Base-by-base conservation (phyloP, 768 basidiomycete genomes). In the Lyophyllum semitale region DNA sequence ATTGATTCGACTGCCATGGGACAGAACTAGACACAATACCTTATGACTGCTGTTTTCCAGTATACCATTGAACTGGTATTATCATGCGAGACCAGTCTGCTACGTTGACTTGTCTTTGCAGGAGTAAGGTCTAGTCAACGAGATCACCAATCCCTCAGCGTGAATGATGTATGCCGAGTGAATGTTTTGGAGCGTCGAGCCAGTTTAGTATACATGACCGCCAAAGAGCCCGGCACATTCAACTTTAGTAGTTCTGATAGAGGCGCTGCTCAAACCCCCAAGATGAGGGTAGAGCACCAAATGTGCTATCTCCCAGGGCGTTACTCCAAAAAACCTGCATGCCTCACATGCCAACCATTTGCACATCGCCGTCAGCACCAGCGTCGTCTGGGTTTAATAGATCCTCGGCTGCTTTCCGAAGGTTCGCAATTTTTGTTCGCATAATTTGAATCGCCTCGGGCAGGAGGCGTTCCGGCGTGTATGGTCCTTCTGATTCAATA, bases 401-500 rank as follows among this genome's bases (percentile, higher is more conserved):
- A 7, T 75, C 78, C 66, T 85, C 79, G 1, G 84, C 86, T 0
- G 87, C 88, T 13, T 72, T 70, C 38, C 79, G 77, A 17, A 92
- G 76, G 4, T 71, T 73, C 9, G 72, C 71, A 17, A 97, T 82
- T 68, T 98, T 98, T 33, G 78, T 78, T 42, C 93, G 79, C 84
- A 98, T 87, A 42, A 97, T 87, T 25, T 79, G 75, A 59, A 95
- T 81, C 0, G 94, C 80, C 64, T 95, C 93, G 0, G 84, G 85
- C 13, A 96, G 73, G 11, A 98, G 76, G 29, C 90, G 81, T 71
- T 95, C 84, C 0, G 96, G 95, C 3, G 82, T 72, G 66, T 97
- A 97, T 12, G 91, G 84, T 4, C 95, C 89, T 64, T 95, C 91
- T 0, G 93, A 93, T 70, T 98, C 95, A 35, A 98, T 79, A 57